Conservation (phyloP, 768 basidiomycete genomes). For the Boletus patriciae region DNA sequence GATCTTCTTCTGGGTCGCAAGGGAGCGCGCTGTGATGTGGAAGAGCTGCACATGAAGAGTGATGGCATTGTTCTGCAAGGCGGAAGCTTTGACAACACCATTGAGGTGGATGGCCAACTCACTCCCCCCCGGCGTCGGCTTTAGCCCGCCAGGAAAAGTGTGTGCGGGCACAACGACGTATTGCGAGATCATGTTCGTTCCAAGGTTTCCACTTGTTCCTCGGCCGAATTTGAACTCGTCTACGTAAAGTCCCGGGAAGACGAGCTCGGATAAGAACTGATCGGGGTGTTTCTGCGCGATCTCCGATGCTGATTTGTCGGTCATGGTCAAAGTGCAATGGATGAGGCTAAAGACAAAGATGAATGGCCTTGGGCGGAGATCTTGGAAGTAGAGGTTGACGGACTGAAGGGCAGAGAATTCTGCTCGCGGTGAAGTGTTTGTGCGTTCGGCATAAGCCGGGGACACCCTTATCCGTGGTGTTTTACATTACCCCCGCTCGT, state of each 20-base stretch:
- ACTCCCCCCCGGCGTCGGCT: neutral
- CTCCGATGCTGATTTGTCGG: neutral
- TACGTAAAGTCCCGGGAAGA: neutral
- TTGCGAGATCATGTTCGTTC: conserved; percentile 10
- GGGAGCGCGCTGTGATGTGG: conserved; percentile 2
- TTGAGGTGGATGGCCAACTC: conserved; percentile 11
- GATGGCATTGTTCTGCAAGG: neutral
- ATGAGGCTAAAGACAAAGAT: neutral
- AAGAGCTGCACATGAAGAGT: neutral
- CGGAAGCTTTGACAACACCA: neutral
- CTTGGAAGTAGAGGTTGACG: neutral
- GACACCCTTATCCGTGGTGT: too few relatives aligned
- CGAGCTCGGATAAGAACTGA: neutral
- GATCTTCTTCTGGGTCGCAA: conserved; percentile 1
- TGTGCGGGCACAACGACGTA: neutral
- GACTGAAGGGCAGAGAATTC: neutral
- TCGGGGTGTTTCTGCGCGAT: neutral
- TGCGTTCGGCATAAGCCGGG: too few relatives aligned
- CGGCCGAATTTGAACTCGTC: conserved; percentile 7
- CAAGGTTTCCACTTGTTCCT: neutral
- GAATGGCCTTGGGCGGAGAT: neutral
- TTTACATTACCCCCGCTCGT: too few relatives aligned
- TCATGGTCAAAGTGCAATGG: neutral
- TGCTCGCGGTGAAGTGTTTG: too few relatives aligned
- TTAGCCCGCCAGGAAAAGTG: neutral